A percentile compares a stretch with the other conserved stretches of the same genome.
Conservation (phyloP, 805 yeast species). For the Wickerhamomyces hampshirensis region DNA sequence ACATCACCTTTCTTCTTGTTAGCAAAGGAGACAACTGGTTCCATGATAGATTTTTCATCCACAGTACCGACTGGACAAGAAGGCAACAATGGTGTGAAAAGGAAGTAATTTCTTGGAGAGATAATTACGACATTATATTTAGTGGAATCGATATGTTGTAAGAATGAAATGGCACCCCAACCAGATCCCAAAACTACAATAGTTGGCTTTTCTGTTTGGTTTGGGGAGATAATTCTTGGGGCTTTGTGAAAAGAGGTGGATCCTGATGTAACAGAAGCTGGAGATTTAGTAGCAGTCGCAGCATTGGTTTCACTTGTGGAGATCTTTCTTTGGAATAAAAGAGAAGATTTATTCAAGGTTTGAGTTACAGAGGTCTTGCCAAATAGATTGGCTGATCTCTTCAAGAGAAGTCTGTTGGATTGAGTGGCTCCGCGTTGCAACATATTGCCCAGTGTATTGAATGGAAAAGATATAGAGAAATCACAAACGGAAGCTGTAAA, state of each 20-base stretch:
- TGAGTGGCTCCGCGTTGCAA: no score
- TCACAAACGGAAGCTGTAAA: no score
- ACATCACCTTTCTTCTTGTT: constrained; percentile 74
- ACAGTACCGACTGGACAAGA: constrained; percentile 93
- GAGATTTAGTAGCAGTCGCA: constrained; percentile 1
- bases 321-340: constrained; percentile 10
- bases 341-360: constrained; percentile 10
- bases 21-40: constrained; percentile 86
- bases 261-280: constrained; percentile 27
- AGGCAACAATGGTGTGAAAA: constrained; percentile 90
- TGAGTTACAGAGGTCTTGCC: constrained; percentile 9
- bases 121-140: constrained; percentile 85
- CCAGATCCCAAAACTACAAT: constrained; percentile 79
- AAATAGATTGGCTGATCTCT: constrained; percentile 9
- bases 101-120: constrained; percentile 89
- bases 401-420: no score
- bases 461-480: no score
- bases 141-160: constrained; percentile 80
- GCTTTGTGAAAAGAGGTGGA: constrained; percentile 34
- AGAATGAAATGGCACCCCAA: constrained; percentile 89
- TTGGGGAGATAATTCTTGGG: constrained; percentile 31
- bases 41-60: constrained; percentile 86
- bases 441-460: no score
- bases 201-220: constrained; percentile 32
- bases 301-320: constrained; percentile 9